Base-by-base conservation (phyloP, 2,329 filamentous ascomycete genomes). In the Trichoderma arundinaceum region DNA sequence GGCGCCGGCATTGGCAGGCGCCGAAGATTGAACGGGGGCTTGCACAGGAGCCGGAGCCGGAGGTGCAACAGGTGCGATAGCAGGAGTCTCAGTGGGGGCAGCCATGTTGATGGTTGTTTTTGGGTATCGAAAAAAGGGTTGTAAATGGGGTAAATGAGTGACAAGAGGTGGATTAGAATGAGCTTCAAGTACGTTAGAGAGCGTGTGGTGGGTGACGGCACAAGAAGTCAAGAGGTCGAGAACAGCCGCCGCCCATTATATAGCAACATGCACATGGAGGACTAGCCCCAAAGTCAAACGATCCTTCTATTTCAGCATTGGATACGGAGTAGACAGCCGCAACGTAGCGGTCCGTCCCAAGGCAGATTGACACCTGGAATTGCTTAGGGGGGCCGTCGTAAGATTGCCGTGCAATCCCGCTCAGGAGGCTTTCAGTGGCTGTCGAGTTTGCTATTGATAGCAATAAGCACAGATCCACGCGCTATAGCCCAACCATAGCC, bases 1-100 rank as follows among this genome's bases (percentile, higher is more conserved):
- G 35, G 77, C 75, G 51, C 77, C 77, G 3, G 44, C 44, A 7
- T 61, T 68, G 44, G 64, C 53, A 10, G 70, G 60, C 22, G 65
- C 62, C 70, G 62, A 46, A 58, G 52, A 41, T 28, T 59, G 51
- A 51, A 43, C 62, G 12, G 62, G 19, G 48, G 39, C 41, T 19
- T 28, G 38, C 19, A 19, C 52, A 8, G 52, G 44, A 17, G 54
- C 52, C 17, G 63, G 22, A 52, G 38, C 41, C 15, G 49, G 53
- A 54, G 35, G 35, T 1, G 44, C 44, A 62, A 52, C 48, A 12
- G 49, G 53, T 48, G 35, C 28, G 35, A 33, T 33, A 2, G n/a
- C 59, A 53, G 56, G 46, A 38, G 35, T 51, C 43, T 59, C 44
- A 22, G 17, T 33, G n/a, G 60, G 61, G 15, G 53, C 39, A 54